A percentile compares a stretch with the other conserved stretches of the same genome.
Evolutionary conservation across 2,329 filamentous ascomycete species (phyloP).

Genomic region (Alternaria sp.): DNA sequence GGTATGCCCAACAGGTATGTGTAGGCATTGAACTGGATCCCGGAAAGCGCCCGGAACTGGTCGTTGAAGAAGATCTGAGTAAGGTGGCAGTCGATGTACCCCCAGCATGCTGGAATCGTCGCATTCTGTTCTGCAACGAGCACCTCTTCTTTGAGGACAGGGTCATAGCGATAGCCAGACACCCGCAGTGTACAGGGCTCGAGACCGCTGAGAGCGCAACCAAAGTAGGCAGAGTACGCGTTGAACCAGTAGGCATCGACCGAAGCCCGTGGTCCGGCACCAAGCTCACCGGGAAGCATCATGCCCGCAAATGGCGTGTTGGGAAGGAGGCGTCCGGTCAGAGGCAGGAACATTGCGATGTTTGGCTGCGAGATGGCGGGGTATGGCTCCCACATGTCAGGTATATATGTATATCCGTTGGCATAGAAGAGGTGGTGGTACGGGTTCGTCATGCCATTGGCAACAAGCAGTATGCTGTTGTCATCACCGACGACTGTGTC

Average conservation of each 20-base stretch:
- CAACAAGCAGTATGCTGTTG: slow-evolving; percentile 49
- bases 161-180: slow-evolving; percentile 57
- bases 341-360: slow-evolving; percentile 58
- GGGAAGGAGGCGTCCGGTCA: slow-evolving; percentile 36
- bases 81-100: slow-evolving; percentile 54
- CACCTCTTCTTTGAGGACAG: slow-evolving; percentile 46
- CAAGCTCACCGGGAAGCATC: slow-evolving; percentile 57
- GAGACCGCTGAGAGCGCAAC: slow-evolving; percentile 56
- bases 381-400: slow-evolving; percentile 56
- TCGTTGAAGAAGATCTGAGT: slow-evolving; percentile 54
- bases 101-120: slow-evolving; percentile 54
- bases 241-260: slow-evolving; percentile 62
- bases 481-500: slow-evolving; percentile 31
- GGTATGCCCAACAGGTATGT: slow-evolving; percentile 51
- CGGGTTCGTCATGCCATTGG: slow-evolving; percentile 55
- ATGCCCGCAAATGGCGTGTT: slow-evolving; percentile 45
- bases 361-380: slow-evolving; percentile 57
- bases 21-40: slow-evolving; percentile 60
- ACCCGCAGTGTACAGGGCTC: slow-evolving; percentile 56
- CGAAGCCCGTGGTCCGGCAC: slow-evolving; percentile 55
- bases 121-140: slow-evolving; percentile 50
- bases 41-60: slow-evolving; percentile 53
- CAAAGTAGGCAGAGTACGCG: slow-evolving; percentile 57
- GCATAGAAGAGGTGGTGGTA: slow-evolving; percentile 63
- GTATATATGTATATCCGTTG: slow-evolving; percentile 60